Base-by-base conservation (phyloP, 2,329 filamentous ascomycete species). In the Dryadomyces quercus-mongolicae region DNA sequence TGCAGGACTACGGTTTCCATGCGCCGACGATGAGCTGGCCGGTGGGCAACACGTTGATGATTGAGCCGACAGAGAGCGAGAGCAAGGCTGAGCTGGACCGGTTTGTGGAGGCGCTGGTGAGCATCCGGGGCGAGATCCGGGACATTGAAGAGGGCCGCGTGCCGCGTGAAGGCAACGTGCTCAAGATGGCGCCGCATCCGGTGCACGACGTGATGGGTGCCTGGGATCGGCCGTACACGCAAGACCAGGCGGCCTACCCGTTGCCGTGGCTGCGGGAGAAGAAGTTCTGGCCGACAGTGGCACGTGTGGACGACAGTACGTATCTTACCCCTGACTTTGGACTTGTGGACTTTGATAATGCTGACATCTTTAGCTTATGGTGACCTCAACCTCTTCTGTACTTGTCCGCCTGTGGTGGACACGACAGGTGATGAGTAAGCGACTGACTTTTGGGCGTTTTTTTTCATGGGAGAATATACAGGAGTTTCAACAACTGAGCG, bases 1-100 rank as follows among this genome's bases (percentile, higher is more conserved):
- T 97, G 20, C 91, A 96, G 70, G 92, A 97, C 67, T 97, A 95
- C 67, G 92, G 92, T 45, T 97, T 97, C 80, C 92, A 97, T 70
- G 88, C 91, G 1, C 92, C 92, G 0, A 97, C 92, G 53, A 96
- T 97, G 92, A 90, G 84, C 67, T 96, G 88, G 88, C 92, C 92
- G 1, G 90, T 97, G 2, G 80, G 88, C 52, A 94, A 94, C 71
- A 96, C 92, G 1, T 81, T 97, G 47, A 97, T 97, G 92, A 95
- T 97, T 60, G 92, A 97, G 74, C 92, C 92, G 2, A 97, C 92
- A 0, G 92, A 96, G 72, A 91, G 85, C 15, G 92, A 97, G 74
- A 88, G 81, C 70, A 91, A 93, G 68, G 85, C 85, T 58, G 92
- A 97, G 74, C 80, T 97, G 2, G 92, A 96, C 69, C 85, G 92